Percentiles rank a stretch among this genome's conserved stretches.
phyloP scores from a whole-genome alignment of 163 green algal species.

The Chloromonas sp. region DNA sequence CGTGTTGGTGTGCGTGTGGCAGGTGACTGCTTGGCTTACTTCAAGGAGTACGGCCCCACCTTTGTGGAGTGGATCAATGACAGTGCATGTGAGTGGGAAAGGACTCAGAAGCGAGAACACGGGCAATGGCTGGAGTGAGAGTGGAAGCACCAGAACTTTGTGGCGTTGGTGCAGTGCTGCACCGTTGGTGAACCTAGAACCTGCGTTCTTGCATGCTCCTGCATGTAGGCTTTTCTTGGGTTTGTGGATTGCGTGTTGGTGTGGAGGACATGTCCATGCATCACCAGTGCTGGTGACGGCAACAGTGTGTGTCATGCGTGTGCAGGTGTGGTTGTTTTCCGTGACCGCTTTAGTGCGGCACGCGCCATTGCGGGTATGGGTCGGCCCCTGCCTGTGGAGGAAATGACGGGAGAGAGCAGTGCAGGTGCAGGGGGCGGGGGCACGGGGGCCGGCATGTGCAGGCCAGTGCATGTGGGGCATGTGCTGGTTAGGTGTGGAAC shows the following conservation, averaged over 20 bases:
- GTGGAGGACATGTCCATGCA: no score
- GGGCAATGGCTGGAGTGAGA: no score
- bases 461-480: neutral
- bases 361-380: slow-evolving; percentile 65
- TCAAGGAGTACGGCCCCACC: slow-evolving; percentile 64
- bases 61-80: slow-evolving; percentile 91
- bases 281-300: no score
- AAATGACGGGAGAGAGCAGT: slow-evolving; percentile 14
- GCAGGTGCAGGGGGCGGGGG: neutral
- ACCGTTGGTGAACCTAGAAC: no score
- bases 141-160: no score
- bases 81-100: slow-evolving; percentile 49
- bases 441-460: neutral
- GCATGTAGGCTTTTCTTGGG: no score
- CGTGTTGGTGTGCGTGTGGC: neutral
- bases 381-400: slow-evolving; percentile 48
- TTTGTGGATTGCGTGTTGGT: no score
- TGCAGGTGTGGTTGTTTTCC: slow-evolving; percentile 72
- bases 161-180: no score
- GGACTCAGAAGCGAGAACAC: no score
- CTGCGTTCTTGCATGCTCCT: no score
- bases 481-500: no score
- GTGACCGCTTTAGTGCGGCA: slow-evolving; percentile 49
- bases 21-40: slow-evolving; percentile 48
- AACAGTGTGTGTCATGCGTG: neutral